Conservation (phyloP, 257 asterid genomes). For the Solanum etuberosum region DNA sequence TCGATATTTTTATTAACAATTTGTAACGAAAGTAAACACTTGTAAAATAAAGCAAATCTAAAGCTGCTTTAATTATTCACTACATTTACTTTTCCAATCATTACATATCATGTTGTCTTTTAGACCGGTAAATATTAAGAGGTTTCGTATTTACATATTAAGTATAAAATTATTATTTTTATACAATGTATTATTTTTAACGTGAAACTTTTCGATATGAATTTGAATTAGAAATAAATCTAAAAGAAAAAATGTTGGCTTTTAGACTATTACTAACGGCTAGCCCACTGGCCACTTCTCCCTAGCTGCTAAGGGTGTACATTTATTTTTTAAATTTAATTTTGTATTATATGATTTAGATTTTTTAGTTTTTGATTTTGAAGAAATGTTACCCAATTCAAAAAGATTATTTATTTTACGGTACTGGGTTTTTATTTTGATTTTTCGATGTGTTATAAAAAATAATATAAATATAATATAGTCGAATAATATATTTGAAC, state of each 20-base stretch:
- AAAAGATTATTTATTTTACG: neutral
- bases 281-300: neutral
- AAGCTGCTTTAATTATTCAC: constrained; percentile 22
- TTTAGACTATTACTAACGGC: neutral
- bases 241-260: neutral
- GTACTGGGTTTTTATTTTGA: neutral
- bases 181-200: too few species aligned
- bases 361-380: neutral
- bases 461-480: neutral
- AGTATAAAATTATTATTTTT: too few species aligned
- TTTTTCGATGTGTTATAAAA: neutral
- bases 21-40: neutral
- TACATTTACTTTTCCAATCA: constrained; percentile 2
- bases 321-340: neutral
- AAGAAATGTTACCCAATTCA: neutral
- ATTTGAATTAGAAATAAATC: neutral
- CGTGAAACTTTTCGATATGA: accelerated
- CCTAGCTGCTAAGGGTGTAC: neutral
- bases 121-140: neutral
- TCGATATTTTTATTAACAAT: neutral
- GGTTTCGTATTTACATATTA: too few species aligned
- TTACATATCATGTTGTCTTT: constrained; percentile 21
- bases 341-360: neutral
- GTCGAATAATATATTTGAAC: neutral
- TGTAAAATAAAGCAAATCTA: neutral